Conservation (phyloP, 768 basidiomycete species). For the Tremella fuciformis region DNA sequence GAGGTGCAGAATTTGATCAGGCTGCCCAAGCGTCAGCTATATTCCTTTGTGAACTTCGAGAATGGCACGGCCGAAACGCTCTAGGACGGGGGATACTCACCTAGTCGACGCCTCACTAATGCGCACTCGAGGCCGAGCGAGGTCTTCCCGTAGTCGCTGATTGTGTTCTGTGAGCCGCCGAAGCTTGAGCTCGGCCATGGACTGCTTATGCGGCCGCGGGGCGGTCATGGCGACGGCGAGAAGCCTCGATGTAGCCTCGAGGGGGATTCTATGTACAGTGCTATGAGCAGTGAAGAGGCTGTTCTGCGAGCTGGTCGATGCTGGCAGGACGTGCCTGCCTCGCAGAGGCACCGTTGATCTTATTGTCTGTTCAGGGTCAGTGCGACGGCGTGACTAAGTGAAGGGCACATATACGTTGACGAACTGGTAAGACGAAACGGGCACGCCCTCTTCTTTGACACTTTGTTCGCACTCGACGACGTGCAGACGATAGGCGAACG, state of each 20-base stretch:
- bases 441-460: too few species aligned
- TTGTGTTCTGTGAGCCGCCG: conserved; percentile 91
- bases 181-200: conserved; percentile 97
- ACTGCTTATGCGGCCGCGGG: conserved; percentile 63
- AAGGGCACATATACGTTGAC: not conserved
- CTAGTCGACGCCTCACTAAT: conserved; percentile 88
- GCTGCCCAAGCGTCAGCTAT: conserved; percentile 54
- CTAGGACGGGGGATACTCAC: conserved; percentile 57
- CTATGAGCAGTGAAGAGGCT: too few species aligned
- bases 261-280: too few species aligned
- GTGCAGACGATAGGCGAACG: too few species aligned
- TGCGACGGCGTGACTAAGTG: not conserved
- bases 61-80: too few species aligned
- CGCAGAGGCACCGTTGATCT: too few species aligned
- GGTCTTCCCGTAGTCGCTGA: conserved; percentile 81
- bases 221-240: conserved; percentile 18
- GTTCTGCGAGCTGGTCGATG: too few species aligned
- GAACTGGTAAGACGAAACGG: too few species aligned
- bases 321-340: too few species aligned
- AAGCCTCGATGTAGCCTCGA: too few species aligned
- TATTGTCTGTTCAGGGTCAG: not conserved
- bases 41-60: not conserved
- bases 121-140: conserved; percentile 79
- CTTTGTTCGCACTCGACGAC: too few species aligned
- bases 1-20: conserved; percentile 91